These are phyloP conservation scores for Rhodamnia argentea DNA, from an alignment of 345 rosid species.

Conservation along the genomic window DNA sequence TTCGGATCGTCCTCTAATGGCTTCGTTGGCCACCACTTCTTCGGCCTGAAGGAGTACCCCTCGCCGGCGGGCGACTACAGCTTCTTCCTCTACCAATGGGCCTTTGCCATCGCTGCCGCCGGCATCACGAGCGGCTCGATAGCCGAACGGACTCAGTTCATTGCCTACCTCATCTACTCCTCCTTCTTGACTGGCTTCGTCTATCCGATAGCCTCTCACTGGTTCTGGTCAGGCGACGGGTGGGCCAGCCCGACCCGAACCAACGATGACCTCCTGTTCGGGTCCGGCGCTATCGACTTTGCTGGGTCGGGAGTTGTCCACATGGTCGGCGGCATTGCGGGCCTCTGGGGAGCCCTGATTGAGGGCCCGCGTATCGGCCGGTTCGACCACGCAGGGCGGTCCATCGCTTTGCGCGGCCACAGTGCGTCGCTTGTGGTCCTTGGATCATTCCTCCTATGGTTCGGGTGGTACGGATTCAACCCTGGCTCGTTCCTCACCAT, in stretches of 20 bases:
- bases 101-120: slow-evolving; percentile 50
- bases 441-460: slow-evolving; percentile 24
- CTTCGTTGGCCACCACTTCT: slow-evolving; percentile 10
- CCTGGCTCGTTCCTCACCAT: slow-evolving; percentile 25
- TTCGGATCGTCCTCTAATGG: slow-evolving; percentile 12
- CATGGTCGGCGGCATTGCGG: slow-evolving; percentile 36
- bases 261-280: slow-evolving; percentile 16
- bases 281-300: slow-evolving; percentile 36
- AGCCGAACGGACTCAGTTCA: slow-evolving; percentile 66
- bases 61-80: slow-evolving; percentile 28
- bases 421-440: slow-evolving; percentile 28
- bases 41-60: slow-evolving; percentile 9
- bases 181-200: slow-evolving; percentile 57
- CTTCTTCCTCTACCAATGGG: slow-evolving; percentile 53
- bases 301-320: slow-evolving; percentile 40
- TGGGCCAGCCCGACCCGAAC: slow-evolving; percentile 46
- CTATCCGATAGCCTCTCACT: slow-evolving; percentile 52
- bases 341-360: slow-evolving; percentile 33
- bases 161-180: slow-evolving; percentile 54
- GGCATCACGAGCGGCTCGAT: slow-evolving; percentile 65
- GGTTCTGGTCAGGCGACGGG: slow-evolving; percentile 59
- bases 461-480: slow-evolving; percentile 36
- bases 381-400: slow-evolving; percentile 14
- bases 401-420: slow-evolving; percentile 21
- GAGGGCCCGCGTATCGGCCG: slow-evolving; percentile 33